Evolutionary conservation across 441 rosid genomes (phyloP), one percentile per base, ranked within the genome.

Genomic region (Pelargonium fulgidum): DNA sequence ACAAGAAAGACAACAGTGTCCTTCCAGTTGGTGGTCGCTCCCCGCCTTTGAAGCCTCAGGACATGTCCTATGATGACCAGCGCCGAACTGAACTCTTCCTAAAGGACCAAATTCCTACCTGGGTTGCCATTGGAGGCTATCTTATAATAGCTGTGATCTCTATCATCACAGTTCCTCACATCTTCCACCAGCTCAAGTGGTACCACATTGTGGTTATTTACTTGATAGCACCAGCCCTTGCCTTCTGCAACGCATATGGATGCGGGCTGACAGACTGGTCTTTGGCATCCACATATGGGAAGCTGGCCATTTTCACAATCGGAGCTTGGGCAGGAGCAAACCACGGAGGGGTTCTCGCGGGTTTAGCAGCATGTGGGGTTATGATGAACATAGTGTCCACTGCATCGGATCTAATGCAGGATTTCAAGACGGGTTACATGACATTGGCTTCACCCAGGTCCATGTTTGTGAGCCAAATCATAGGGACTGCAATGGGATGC

Each of bases 381-480:
- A 70, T 75, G 74, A 75, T 66, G 71, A 70, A 70, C 50, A 70
- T 74, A 0, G 77, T 74, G 2, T 66, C 73, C 16, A 61, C 67
- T 4, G 77, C 77, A 1, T 85, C 88, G 10, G 86, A 85, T 69
- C 80, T 86, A 7, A 86, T 78, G 78, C 89, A 87, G 45, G 93
- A 87, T 64, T 87, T 87, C 78, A 87, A 87, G 81, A 87, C 89
- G 0, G 88, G 89, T 10, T 85, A 84, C 78, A 66, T 86, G 78
- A 89, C 94, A 29, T n/a, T 85, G 59, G 84, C 91, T 11, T 84
- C 91, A 2, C 90, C 91, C 0, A 69, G 84, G 47, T 81, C 94
- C 20, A 85, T 86, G 91, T 85, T 86, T 65, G 70, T 89, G 45
- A 80, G 85, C 80, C 73, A 82, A 12, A 82, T 48, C 16, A 70